A percentile compares a stretch with the other conserved stretches of the same genome.
These are phyloP conservation scores for Pseudozyma tsukubaensis DNA, from an alignment of 1,284 basidiomycete genomes.

Conservation along the genomic window DNA sequence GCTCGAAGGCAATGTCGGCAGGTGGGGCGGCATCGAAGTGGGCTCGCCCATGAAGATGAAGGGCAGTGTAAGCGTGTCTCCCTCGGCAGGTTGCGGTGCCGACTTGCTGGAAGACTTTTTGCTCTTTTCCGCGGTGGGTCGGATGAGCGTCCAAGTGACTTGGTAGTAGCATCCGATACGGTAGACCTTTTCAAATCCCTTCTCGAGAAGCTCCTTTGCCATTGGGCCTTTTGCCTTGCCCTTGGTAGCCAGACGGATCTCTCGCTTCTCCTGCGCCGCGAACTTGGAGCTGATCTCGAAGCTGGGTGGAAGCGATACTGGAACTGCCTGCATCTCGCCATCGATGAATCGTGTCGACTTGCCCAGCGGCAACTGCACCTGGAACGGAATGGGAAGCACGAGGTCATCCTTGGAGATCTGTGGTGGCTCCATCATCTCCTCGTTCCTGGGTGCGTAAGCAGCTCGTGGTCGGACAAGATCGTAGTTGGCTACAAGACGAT, in stretches of 20 bases:
- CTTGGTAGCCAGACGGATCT: constrained; percentile 48
- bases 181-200: constrained; percentile 56
- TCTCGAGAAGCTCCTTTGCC: constrained; percentile 54
- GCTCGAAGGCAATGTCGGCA: constrained; percentile 45
- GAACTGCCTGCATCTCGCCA: constrained; percentile 55
- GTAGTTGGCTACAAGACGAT: constrained; percentile 45
- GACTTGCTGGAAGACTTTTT: constrained; percentile 41
- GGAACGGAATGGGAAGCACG: constrained; percentile 56
- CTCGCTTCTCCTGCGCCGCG: constrained; percentile 49
- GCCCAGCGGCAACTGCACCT: constrained; percentile 57
- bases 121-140: constrained; percentile 26
- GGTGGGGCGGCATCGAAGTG: constrained; percentile 49
- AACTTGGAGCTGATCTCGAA: constrained; percentile 62
- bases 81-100: constrained; percentile 34
- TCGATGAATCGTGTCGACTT: constrained; percentile 57
- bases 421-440: constrained; percentile 46
- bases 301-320: constrained; percentile 59
- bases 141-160: constrained; percentile 53
- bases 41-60: constrained; percentile 64
- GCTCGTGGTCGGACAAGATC: constrained; percentile 43
- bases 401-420: constrained; percentile 46
- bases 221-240: constrained; percentile 42
- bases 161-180: constrained; percentile 64
- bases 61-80: constrained; percentile 53
- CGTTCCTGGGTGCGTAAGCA: constrained; percentile 43